Conservation (phyloP, 2,329 filamentous ascomycete genomes). For the Ilyonectria sp. region DNA sequence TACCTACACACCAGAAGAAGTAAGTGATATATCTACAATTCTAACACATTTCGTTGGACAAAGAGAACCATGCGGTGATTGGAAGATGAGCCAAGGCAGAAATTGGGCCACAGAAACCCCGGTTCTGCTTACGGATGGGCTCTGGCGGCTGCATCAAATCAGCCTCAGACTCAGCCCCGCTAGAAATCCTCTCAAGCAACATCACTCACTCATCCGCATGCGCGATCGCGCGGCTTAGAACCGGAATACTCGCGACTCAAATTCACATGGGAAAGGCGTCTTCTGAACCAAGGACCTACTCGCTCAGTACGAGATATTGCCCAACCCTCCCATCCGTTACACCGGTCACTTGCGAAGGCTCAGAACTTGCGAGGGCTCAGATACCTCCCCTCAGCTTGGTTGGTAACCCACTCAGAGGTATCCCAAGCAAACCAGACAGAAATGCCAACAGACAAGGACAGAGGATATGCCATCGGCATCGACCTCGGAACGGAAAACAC, state of each 20-base stretch:
- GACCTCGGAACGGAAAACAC: slow-evolving; percentile 20
- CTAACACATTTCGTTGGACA: background rate
- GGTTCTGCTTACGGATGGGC: background rate
- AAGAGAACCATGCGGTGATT: background rate
- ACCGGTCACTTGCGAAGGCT: too few species aligned
- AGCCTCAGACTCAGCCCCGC: background rate
- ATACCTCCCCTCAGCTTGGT: background rate
- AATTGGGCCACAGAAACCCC: background rate
- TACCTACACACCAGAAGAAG: background rate
- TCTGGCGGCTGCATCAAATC: background rate
- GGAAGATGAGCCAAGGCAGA: background rate
- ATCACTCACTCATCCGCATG: background rate
- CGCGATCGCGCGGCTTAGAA: background rate
- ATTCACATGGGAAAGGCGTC: background rate
- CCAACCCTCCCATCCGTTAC: background rate
- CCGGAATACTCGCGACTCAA: background rate
- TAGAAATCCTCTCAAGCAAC: background rate
- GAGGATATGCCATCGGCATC: slow-evolving; percentile 10
- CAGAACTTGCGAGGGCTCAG: too few species aligned
- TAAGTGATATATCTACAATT: background rate
- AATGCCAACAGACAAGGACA: background rate
- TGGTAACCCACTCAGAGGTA: background rate
- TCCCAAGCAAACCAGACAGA: background rate
- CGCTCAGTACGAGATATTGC: background rate
- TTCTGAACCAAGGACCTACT: background rate